Percentiles rank a stretch among this genome's conserved stretches.
Evolutionary conservation across 768 basidiomycete species (phyloP).

Genomic region (Leucosporidium yakuticum): DNA sequence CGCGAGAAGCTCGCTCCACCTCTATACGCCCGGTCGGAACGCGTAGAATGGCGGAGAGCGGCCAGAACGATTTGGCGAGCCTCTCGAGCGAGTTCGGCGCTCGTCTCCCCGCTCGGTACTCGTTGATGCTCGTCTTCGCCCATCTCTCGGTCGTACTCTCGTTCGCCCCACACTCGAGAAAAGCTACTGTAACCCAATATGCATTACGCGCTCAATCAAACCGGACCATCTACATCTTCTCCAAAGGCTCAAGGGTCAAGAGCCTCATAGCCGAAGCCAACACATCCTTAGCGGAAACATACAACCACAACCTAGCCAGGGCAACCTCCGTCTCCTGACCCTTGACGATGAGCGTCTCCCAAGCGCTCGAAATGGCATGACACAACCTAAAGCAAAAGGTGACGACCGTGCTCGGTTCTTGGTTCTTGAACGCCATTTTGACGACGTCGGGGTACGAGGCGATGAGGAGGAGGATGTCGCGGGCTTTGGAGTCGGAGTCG

Average conservation of each 20-base stretch:
- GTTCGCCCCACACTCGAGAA: too few relatives aligned
- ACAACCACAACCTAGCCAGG: slow-evolving; percentile 78
- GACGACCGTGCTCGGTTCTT: slow-evolving; percentile 85
- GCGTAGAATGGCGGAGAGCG: too few relatives aligned
- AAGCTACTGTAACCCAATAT: too few relatives aligned
- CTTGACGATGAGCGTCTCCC: slow-evolving; percentile 83
- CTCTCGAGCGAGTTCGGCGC: too few relatives aligned
- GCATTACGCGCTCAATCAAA: not conserved
- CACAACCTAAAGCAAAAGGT: slow-evolving; percentile 80
- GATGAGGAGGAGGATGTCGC: slow-evolving; percentile 79
- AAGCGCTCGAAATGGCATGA: slow-evolving; percentile 78
- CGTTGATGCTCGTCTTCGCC: too few relatives aligned
- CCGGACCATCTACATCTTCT: slow-evolving; percentile 64
- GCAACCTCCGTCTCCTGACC: slow-evolving; percentile 73
- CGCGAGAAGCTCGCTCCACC: too few relatives aligned
- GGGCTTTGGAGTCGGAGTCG: slow-evolving; percentile 60
- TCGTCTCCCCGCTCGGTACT: too few relatives aligned
- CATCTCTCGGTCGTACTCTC: too few relatives aligned
- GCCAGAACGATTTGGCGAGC: too few relatives aligned
- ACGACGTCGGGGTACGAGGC: slow-evolving; percentile 89
- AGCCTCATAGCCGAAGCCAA: slow-evolving; percentile 77
- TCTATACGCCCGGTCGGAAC: too few relatives aligned
- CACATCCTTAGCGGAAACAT: slow-evolving; percentile 82
- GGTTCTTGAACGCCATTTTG: slow-evolving; percentile 70
- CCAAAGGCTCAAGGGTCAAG: slow-evolving; percentile 79